Conservation (phyloP, 768 basidiomycete genomes). For the Tylopilus cervinicoccineus region DNA sequence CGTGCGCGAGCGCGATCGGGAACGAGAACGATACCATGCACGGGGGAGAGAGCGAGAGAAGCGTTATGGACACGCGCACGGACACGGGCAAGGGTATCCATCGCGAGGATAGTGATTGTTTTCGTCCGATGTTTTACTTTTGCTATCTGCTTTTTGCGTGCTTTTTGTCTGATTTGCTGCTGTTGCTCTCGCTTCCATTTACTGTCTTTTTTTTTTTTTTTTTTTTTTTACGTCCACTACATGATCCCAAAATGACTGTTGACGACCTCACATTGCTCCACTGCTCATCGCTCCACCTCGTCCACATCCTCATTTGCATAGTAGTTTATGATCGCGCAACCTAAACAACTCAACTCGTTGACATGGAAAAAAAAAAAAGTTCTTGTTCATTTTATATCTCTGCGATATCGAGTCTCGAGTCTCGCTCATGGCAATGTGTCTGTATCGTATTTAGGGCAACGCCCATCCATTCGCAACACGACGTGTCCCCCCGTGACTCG, state of each 20-base stretch:
- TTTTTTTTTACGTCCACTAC: neutral
- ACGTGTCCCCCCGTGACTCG: no score
- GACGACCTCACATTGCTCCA: neutral
- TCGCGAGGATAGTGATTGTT: conserved; percentile 9
- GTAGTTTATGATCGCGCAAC: no score
- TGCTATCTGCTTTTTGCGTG: neutral
- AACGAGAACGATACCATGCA: conserved; percentile 15
- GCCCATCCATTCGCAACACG: no score
- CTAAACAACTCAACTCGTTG: no score
- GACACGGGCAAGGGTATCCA: conserved; percentile 9
- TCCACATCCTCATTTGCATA: no score
- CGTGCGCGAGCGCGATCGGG: conserved; percentile 19
- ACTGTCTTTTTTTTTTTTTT: neutral
- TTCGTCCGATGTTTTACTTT: neutral
- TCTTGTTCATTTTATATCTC: no score
- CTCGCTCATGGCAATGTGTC: no score
- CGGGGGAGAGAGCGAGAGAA: conserved; percentile 18
- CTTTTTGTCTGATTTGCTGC: neutral
- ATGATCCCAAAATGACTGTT: conserved; percentile 1
- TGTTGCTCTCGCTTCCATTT: neutral
- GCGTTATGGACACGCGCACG: conserved; percentile 13
- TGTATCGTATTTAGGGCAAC: no score
- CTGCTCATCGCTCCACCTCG: no score
- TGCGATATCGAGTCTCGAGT: no score
- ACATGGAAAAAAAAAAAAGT: no score